Percentiles rank a stretch among this genome's conserved stretches.
Conservation (phyloP, 2,329 filamentous ascomycete genomes). For the Mycocentrospora acerina region DNA sequence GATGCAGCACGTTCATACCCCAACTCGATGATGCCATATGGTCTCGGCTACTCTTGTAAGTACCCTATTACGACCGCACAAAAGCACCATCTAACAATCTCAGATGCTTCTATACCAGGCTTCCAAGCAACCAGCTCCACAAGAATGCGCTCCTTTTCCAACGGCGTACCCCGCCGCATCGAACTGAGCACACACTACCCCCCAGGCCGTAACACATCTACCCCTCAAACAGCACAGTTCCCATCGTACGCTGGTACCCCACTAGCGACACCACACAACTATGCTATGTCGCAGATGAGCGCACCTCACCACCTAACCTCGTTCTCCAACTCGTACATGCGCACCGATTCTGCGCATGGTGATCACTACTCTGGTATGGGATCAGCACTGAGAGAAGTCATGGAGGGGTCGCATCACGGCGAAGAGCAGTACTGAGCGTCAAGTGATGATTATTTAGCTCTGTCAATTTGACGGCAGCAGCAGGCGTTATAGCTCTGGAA, state of each 20-base stretch:
- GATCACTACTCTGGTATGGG: constrained; percentile 40
- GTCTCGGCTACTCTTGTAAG: constrained; percentile 43
- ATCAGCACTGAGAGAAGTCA: constrained; percentile 40
- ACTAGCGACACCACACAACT: constrained; percentile 40
- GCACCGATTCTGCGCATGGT: constrained; percentile 37
- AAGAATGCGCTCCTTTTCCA: constrained; percentile 45
- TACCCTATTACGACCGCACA: background rate
- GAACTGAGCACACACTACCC: constrained; percentile 45
- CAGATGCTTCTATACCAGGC: constrained; percentile 43
- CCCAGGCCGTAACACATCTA: constrained; percentile 34
- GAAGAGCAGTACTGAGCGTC: constrained; percentile 23
- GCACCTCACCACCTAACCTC: constrained; percentile 43
- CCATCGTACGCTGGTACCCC: constrained; percentile 44
- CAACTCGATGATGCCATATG: constrained; percentile 42
- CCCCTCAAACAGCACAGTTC: constrained; percentile 44
- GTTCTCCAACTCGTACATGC: constrained; percentile 41
- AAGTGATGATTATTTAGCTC: too few relatives aligned
- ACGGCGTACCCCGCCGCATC: constrained; percentile 41
- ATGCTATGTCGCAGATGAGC: constrained; percentile 41
- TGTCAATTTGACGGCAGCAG: background rate
- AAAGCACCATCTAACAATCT: constrained; percentile 13
- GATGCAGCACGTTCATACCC: constrained; percentile 31
- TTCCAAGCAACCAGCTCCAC: constrained; percentile 41
- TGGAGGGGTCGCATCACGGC: constrained; percentile 32
- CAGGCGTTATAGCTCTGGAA: constrained; percentile 2